phyloP scores from a whole-genome alignment of 2,329 filamentous ascomycete species.

The Phaeosphaeriaceae sp. region DNA sequence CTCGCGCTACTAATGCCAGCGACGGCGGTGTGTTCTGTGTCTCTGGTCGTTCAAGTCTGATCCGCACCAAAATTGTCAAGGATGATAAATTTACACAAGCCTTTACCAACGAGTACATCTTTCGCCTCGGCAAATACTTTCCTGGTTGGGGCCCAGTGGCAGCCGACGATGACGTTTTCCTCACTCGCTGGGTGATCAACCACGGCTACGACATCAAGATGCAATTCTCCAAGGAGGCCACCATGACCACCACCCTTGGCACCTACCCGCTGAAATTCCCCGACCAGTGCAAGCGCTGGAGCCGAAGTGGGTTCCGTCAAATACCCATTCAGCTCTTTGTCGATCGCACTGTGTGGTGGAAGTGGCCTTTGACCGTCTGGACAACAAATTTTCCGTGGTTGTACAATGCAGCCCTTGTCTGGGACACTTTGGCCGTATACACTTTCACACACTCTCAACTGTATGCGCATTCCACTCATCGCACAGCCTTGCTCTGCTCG shows the following conservation, averaged over 20 bases:
- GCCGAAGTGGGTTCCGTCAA: constrained; percentile 31
- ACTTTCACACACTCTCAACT: constrained; percentile 11
- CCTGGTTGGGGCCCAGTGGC: constrained; percentile 27
- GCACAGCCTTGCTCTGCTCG: background rate
- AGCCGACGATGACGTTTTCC: constrained; percentile 52
- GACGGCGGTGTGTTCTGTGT: constrained; percentile 44
- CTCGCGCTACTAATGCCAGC: constrained; percentile 33
- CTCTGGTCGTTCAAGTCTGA: constrained; percentile 38
- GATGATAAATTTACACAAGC: constrained; percentile 22
- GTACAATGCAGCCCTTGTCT: constrained; percentile 31
- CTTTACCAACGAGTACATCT: constrained; percentile 29
- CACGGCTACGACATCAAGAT: constrained; percentile 59
- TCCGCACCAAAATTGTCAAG: constrained; percentile 32
- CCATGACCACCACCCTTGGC: constrained; percentile 58
- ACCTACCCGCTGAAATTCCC: constrained; percentile 20
- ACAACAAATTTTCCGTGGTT: constrained; percentile 34
- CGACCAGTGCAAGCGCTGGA: constrained; percentile 35
- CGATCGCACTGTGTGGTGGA: constrained; percentile 32
- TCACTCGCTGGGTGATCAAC: constrained; percentile 60
- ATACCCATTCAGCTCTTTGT: constrained; percentile 27
- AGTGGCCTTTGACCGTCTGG: constrained; percentile 30
- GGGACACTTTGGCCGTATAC: constrained; percentile 23
- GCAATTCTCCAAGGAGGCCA: constrained; percentile 58
- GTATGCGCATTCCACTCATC: constrained; percentile 10
- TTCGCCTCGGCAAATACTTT: constrained; percentile 5